Conservation (phyloP, 768 basidiomycete species). For the Macrolepiota fuliginosa region DNA sequence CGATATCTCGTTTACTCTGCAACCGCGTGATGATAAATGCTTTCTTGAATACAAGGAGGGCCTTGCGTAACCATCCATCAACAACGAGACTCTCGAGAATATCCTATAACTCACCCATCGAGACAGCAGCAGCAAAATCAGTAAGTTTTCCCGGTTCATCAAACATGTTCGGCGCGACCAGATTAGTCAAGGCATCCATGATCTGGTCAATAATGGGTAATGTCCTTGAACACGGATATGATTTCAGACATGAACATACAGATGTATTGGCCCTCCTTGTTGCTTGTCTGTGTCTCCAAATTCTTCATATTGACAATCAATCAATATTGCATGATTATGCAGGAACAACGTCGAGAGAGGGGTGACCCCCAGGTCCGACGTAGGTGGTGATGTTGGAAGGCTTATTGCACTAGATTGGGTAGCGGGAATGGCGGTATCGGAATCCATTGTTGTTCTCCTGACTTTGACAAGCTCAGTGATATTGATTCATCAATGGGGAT, state of each 20-base stretch:
- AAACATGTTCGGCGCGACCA: constrained; percentile 89
- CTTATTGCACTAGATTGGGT: not conserved
- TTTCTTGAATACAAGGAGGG: constrained; percentile 91
- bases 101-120: constrained; percentile 93
- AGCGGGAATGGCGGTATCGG: not conserved
- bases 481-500: too few species aligned
- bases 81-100: constrained; percentile 85
- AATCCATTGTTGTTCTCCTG: constrained; percentile 22
- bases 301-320: too few species aligned
- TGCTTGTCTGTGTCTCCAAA: constrained; percentile 74
- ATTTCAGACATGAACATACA: constrained; percentile 95
- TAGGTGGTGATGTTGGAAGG: too few species aligned
- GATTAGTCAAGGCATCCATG: constrained; percentile 92
- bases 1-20: constrained; percentile 92
- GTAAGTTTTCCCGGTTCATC: constrained; percentile 97
- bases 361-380: constrained; percentile 28
- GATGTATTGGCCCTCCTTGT: constrained; percentile 91
- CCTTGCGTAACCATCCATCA: constrained; percentile 86
- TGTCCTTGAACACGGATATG: constrained; percentile 99
- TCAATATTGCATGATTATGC: too few species aligned
- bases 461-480: too few species aligned
- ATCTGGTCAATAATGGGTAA: constrained; percentile 95
- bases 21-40: constrained; percentile 96
- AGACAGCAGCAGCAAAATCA: constrained; percentile 95
- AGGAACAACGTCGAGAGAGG: constrained; percentile 82